Conservation (phyloP, 768 basidiomycete species). For the Xerocomus spinulosus region DNA sequence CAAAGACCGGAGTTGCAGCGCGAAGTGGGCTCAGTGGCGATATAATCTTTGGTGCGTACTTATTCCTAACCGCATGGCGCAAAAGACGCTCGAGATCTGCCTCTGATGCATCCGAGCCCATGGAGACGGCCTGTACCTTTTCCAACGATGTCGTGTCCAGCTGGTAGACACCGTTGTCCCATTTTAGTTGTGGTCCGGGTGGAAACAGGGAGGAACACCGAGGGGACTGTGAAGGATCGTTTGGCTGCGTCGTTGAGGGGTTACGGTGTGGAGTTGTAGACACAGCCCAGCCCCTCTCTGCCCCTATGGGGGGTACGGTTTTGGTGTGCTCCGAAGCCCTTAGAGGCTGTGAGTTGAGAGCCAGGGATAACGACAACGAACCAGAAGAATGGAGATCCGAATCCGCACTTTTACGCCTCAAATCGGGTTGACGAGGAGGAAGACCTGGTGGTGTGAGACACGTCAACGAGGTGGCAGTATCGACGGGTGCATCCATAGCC, state of each 20-base stretch:
- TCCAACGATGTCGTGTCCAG: background rate
- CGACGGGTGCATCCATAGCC: conserved; percentile 1
- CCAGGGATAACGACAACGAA: conserved; percentile 21
- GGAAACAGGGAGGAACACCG: conserved; percentile 10
- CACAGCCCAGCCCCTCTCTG: conserved; percentile 25
- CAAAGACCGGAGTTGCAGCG: conserved; percentile 3
- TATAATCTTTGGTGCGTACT: conserved; percentile 23
- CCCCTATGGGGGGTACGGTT: conserved; percentile 26
- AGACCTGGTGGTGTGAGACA: conserved; percentile 21
- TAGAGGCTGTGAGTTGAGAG: conserved; percentile 26
- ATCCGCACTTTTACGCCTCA: conserved; percentile 7
- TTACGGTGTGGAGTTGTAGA: conserved; percentile 14
- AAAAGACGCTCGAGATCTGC: conserved; percentile 25
- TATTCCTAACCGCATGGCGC: conserved; percentile 22
- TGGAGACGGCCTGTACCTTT: background rate
- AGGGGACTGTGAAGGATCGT: background rate
- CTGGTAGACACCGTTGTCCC: background rate
- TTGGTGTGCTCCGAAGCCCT: conserved; percentile 19
- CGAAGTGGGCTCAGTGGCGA: conserved; percentile 33
- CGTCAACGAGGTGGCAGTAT: background rate
- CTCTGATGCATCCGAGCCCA: conserved; percentile 5
- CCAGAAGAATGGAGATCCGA: conserved; percentile 1
- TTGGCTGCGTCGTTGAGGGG: background rate
- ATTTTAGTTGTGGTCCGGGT: conserved; percentile 3
- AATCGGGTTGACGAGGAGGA: conserved; percentile 6